Percentiles rank a stretch among this genome's conserved stretches.
Conservation (phyloP, 179 eudicot species). For the Heliamphora pulchella region DNA sequence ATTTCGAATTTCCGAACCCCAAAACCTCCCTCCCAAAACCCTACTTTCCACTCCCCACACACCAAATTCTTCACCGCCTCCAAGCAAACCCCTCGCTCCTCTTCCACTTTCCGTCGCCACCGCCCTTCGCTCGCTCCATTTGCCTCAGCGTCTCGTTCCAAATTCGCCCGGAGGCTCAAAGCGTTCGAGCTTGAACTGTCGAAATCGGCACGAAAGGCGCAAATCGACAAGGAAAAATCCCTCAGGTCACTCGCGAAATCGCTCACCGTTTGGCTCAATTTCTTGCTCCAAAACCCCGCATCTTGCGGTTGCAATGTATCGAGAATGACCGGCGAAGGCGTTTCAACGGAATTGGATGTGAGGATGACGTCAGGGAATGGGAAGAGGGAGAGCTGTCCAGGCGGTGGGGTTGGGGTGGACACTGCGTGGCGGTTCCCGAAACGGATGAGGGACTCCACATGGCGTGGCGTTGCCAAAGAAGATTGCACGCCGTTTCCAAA, state of each 20-base stretch:
- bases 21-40: slow-evolving; percentile 26
- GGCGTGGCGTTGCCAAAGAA: slow-evolving; percentile 22
- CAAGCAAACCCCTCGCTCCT: slow-evolving; percentile 43
- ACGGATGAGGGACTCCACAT: slow-evolving; percentile 41
- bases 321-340: slow-evolving; percentile 18
- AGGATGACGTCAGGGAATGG: slow-evolving; percentile 24
- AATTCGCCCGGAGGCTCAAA: slow-evolving; percentile 39
- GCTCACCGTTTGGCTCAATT: slow-evolving; percentile 82
- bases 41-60: slow-evolving; percentile 36
- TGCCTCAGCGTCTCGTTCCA: slow-evolving; percentile 21
- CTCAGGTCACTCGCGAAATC: slow-evolving; percentile 61
- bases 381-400: slow-evolving; percentile 44
- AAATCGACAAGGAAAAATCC: slow-evolving; percentile 49
- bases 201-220: slow-evolving; percentile 60
- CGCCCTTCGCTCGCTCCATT: slow-evolving; percentile 21
- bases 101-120: slow-evolving; percentile 27
- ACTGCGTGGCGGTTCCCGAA: slow-evolving; percentile 64
- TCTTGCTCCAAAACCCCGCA: slow-evolving; percentile 69
- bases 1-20: slow-evolving; percentile 89
- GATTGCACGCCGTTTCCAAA: slow-evolving; percentile 18
- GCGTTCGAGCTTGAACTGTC: slow-evolving; percentile 69
- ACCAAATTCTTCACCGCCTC: slow-evolving; percentile 68
- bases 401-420: slow-evolving; percentile 31
- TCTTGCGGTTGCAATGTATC: slow-evolving; percentile 50
- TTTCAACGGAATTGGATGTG: slow-evolving; percentile 9